Percentiles rank a stretch among this genome's conserved stretches.
These are phyloP conservation scores for Fonsecaea pedrosoi DNA, from an alignment of 2,329 filamentous ascomycete species.

Conservation along the genomic window DNA sequence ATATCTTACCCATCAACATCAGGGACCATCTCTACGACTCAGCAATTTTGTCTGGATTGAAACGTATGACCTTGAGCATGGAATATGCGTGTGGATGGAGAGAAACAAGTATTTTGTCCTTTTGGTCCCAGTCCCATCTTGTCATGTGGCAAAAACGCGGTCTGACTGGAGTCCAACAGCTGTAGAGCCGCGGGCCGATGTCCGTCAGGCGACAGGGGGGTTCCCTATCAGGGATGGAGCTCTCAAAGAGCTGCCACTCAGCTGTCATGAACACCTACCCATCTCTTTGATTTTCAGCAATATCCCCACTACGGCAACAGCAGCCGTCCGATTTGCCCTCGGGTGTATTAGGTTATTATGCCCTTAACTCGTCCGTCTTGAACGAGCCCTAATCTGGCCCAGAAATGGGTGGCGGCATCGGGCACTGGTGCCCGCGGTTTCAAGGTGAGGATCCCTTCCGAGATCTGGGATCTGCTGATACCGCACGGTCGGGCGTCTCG, in stretches of 20 bases:
- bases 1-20: too few species aligned
- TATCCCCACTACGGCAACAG: background rate
- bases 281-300: background rate
- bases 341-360: background rate
- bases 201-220: background rate
- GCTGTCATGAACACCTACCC: too few species aligned
- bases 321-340: background rate
- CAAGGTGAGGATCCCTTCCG: background rate
- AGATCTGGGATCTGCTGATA: background rate
- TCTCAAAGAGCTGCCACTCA: too few species aligned
- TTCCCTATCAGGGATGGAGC: background rate
- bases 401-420: background rate
- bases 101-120: too few species aligned
- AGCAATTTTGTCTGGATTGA: too few species aligned
- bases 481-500: background rate
- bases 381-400: background rate
- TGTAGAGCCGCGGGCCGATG: too few species aligned
- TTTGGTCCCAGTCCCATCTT: too few species aligned
- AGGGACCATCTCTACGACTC: too few species aligned
- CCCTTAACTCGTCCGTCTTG: background rate
- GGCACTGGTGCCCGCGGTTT: background rate
- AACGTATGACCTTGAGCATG: too few species aligned
- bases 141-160: too few species aligned
- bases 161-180: too few species aligned
- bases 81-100: too few species aligned